A percentile compares a stretch with the other conserved stretches of the same genome.
These are phyloP conservation scores for Perkinsus marinus DNA, from an alignment of 169 alveolate genomes.

Conservation along the genomic window DNA sequence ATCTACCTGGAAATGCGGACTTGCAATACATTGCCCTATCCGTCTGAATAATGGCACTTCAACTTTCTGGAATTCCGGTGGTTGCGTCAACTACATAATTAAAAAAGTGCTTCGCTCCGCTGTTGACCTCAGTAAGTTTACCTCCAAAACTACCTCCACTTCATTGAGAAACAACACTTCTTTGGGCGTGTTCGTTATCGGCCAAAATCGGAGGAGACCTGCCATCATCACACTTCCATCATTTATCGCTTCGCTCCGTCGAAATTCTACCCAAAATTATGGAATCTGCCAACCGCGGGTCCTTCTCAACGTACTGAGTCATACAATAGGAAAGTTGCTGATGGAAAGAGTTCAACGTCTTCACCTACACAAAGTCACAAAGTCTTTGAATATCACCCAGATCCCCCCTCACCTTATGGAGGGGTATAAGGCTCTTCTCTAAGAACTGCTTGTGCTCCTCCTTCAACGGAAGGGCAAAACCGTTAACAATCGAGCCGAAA, in stretches of 20 bases:
- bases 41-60: slow-evolving; percentile 47
- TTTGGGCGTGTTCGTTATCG: slow-evolving; percentile 83
- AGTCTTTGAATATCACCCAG: not conserved
- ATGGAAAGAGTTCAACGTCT: slow-evolving; percentile 76
- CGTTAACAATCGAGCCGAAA: slow-evolving; percentile 82
- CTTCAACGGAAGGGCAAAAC: slow-evolving; percentile 93
- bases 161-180: slow-evolving; percentile 86
- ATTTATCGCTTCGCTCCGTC: not conserved
- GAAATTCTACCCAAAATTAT: slow-evolving; percentile 60
- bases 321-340: slow-evolving; percentile 86
- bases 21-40: slow-evolving; percentile 39
- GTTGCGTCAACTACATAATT: slow-evolving; percentile 45
- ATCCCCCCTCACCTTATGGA: slow-evolving; percentile 60
- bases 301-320: slow-evolving; percentile 76
- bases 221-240: not conserved
- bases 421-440: slow-evolving; percentile 83
- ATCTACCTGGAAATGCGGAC: slow-evolving; percentile 39
- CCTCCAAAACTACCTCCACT: slow-evolving; percentile 71
- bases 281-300: slow-evolving; percentile 78
- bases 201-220: slow-evolving; percentile 85
- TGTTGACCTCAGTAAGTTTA: not conserved
- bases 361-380: too few species aligned
- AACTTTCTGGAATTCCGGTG: slow-evolving; percentile 54
- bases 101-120: too few species aligned
- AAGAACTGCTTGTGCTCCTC: slow-evolving; percentile 92